Conservation (phyloP, 108 stramenopile species). For the Nitzschia putrida region DNA sequence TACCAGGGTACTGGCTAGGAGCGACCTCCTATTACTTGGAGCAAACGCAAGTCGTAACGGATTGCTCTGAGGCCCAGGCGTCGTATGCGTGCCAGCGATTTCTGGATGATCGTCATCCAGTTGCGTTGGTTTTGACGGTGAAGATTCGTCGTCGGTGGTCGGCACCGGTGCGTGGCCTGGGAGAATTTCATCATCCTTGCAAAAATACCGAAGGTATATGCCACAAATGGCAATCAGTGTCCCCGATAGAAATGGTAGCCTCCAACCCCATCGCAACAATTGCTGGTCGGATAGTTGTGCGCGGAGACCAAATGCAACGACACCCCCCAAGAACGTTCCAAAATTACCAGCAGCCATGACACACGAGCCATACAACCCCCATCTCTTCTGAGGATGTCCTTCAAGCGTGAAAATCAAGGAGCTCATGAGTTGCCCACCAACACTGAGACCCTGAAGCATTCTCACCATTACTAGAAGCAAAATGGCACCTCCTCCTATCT, state of each 20-base stretch:
- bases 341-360: conserved; percentile 70
- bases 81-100: background rate
- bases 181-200: conserved; percentile 46
- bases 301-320: conserved; percentile 49
- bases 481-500: conserved; percentile 56
- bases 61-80: conserved; percentile 28
- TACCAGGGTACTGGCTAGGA: conserved; percentile 54
- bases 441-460: conserved; percentile 77
- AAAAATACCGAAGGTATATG: conserved; percentile 57
- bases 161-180: conserved; percentile 19
- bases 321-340: conserved; percentile 63
- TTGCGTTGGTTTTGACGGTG: background rate
- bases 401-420: conserved; percentile 76
- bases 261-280: conserved; percentile 65
- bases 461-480: conserved; percentile 57
- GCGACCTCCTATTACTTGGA: conserved; percentile 44
- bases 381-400: conserved; percentile 30
- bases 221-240: conserved; percentile 60
- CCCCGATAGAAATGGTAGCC: conserved; percentile 70
- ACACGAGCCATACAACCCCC: conserved; percentile 57
- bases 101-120: conserved; percentile 3
- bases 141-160: background rate
- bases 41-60: conserved; percentile 63
- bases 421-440: conserved; percentile 80
- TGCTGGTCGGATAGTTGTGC: conserved; percentile 39